Evolutionary conservation across 768 basidiomycete species (phyloP), one percentile per base, ranked within the genome.

Genomic region (Cyathus striatus): DNA sequence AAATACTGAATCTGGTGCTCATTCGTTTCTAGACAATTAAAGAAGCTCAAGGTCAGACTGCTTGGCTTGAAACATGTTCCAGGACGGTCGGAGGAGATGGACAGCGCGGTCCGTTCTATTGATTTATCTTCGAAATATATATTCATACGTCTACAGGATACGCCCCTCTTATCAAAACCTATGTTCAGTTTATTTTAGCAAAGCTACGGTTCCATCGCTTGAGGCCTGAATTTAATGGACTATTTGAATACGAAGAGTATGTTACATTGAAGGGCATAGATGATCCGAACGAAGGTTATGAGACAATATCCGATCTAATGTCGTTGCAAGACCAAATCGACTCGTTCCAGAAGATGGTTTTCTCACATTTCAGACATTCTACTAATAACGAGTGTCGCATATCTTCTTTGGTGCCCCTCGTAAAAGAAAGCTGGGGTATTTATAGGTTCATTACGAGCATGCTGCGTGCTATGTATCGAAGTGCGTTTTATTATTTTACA

Each of bases 201-300:
- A 99, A 99, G 63, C 80, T 99, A 32, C 78, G 93, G 32, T 98
- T 98, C 64, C 96, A 98, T 63, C 86, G 91, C 21, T 73, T 95
- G 32, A 83, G 96, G 55, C 90, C 91, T 2, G 96, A 98, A 61
- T 99, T 99, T 70, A 98, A 98, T 63, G 96, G 96, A 20, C 68
- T 99, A 5, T 99, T 99, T 58, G 96, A 99, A 64, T 99, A 99
- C 54, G 94, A 98, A 58, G 96, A 99, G 64, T 99, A 99, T 59
- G 82, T 99, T 50, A 91, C 90, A 18, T 69, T 99, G 56, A 95
- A 96, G 64, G 92, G 91, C 18, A 96, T 98, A 48, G 92, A 97
- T 59, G 93, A 99, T 70, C 96, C 96, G 6, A 97, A 98, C 60
- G 95, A 99, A 71, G 96, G 96, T 41, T 99, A 96, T 54, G 96